Base-by-base conservation (phyloP, 1,284 basidiomycete genomes). In the Rhodotorula sp. region DNA sequence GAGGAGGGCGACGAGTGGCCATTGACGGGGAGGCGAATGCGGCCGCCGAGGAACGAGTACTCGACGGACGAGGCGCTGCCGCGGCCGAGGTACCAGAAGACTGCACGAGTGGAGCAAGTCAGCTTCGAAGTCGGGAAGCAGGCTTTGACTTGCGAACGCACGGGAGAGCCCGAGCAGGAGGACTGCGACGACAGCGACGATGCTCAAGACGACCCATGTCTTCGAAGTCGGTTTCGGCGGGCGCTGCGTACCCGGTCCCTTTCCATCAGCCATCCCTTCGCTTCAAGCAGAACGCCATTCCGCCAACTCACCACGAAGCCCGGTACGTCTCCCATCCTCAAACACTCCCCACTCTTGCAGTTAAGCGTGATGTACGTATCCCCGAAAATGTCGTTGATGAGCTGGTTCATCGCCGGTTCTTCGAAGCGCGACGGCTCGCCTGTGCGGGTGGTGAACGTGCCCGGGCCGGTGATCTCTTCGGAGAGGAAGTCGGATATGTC, bases 321-420 rank as follows among this genome's bases (percentile, higher is more conserved):
- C 1, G 95, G 95, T 5, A 97, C 93, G 81, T 93, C 90, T 0
- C 90, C 92, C 77, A 88, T 92, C 79, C 96, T 92, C 78, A 99
- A 80, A 79, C 95, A 98, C 81, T 98, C 95, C 39, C 95, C 95
- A 15, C 90, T 88, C 1, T 90, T 83, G 77, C 95, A 99, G 57
- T 88, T 81, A 62, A 98, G 85, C 5, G 91, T 90, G 79, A 99
- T 99, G 77, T 89, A 90, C 1, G 83, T 84, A 80, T 99, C 95
- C 13, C 92, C 95, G 76, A 99, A 98, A 73, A 99, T 89, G 74
- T 90, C 89, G 77, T 89, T 87, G 80, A 99, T 98, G 60, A 99
- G 85, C 47, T 89, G 85, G 79, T 98, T 96, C 95, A 98, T 97
- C 0, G 91, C 92, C 0, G 92, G 92, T 78, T 99, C 95, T 79